Percentiles rank a stretch among this genome's conserved stretches.
Evolutionary conservation across 768 basidiomycete species (phyloP).

Genomic region (Clitopilus passeckerianus): DNA sequence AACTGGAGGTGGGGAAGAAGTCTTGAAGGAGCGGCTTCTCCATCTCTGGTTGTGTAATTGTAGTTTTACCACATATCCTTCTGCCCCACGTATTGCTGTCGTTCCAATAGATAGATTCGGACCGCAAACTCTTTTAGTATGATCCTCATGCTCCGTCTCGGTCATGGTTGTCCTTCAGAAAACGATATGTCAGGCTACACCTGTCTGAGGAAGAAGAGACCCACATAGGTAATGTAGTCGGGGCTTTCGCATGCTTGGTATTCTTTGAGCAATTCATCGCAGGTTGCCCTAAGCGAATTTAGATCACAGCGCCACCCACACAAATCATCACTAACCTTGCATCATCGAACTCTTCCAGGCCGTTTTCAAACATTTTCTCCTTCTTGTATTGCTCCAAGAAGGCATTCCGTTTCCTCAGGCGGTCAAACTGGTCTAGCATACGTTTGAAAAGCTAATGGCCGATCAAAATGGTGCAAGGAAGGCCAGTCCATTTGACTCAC

Average conservation of each 20-base stretch:
- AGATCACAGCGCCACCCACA: too few species aligned
- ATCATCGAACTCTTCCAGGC: conserved; percentile 94
- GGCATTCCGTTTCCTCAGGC: conserved; percentile 81
- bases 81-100: background rate
- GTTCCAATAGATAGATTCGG: background rate
- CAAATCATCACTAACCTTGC: conserved; percentile 57
- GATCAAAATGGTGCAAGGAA: background rate
- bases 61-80: conserved; percentile 5
- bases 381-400: conserved; percentile 98
- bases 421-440: conserved; percentile 94
- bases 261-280: conserved; percentile 85
- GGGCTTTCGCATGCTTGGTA: conserved; percentile 95
- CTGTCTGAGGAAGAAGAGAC: conserved; percentile 18
- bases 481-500: conserved; percentile 40
- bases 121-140: background rate
- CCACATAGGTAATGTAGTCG: conserved; percentile 86
- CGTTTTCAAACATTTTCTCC: conserved; percentile 92
- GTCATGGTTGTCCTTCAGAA: background rate
- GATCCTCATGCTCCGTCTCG: background rate
- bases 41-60: conserved; percentile 23
- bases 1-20: conserved; percentile 75
- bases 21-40: conserved; percentile 41
- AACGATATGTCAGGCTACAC: background rate
- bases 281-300: conserved; percentile 56
- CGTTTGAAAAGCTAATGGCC: conserved; percentile 80